These are phyloP conservation scores for Volutella citrinella DNA, from an alignment of 2,329 filamentous ascomycete genomes.

Conservation along the genomic window DNA sequence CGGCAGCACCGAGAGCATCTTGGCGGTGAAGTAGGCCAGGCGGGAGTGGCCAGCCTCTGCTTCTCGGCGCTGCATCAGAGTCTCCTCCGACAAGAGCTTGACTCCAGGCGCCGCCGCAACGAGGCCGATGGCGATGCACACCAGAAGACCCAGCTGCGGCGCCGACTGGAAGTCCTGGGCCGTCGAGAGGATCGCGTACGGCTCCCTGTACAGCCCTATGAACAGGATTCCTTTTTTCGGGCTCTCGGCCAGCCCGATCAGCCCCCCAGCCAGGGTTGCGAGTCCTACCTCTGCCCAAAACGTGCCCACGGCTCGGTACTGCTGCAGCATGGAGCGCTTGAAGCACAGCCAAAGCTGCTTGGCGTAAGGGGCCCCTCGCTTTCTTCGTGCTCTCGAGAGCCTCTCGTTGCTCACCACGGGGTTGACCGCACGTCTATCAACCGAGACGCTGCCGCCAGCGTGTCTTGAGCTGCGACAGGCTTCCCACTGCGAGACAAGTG, in stretches of 20 bases:
- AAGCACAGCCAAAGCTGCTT: slow-evolving; percentile 54
- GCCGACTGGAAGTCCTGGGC: slow-evolving; percentile 49
- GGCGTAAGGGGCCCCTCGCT: slow-evolving; percentile 45
- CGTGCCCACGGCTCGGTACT: slow-evolving; percentile 48
- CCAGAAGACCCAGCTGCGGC: slow-evolving; percentile 51
- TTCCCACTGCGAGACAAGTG: slow-evolving; percentile 48
- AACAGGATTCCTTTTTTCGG: slow-evolving; percentile 51
- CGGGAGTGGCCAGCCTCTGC: slow-evolving; percentile 54
- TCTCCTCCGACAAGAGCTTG: slow-evolving; percentile 46
- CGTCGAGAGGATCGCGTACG: slow-evolving; percentile 49
- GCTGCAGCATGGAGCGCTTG: slow-evolving; percentile 51
- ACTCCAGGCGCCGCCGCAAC: slow-evolving; percentile 51
- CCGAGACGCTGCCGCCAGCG: too few species aligned
- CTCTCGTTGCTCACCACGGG: too few species aligned
- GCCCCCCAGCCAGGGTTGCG: slow-evolving; percentile 47
- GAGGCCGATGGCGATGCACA: slow-evolving; percentile 53
- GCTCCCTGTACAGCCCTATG: slow-evolving; percentile 47
- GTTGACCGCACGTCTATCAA: too few species aligned
- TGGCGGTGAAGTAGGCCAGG: slow-evolving; percentile 55
- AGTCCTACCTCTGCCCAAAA: slow-evolving; percentile 55
- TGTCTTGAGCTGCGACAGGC: slow-evolving; percentile 25
- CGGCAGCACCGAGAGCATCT: slow-evolving; percentile 48
- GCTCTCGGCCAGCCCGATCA: slow-evolving; percentile 53
- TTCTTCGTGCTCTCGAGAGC: slow-evolving; percentile 49
- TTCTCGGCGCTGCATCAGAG: slow-evolving; percentile 49